Evolutionary conservation across 2,329 filamentous ascomycete species (phyloP), one percentile per base, ranked within the genome.

Genomic region (Pseudogymnoascus sp.): DNA sequence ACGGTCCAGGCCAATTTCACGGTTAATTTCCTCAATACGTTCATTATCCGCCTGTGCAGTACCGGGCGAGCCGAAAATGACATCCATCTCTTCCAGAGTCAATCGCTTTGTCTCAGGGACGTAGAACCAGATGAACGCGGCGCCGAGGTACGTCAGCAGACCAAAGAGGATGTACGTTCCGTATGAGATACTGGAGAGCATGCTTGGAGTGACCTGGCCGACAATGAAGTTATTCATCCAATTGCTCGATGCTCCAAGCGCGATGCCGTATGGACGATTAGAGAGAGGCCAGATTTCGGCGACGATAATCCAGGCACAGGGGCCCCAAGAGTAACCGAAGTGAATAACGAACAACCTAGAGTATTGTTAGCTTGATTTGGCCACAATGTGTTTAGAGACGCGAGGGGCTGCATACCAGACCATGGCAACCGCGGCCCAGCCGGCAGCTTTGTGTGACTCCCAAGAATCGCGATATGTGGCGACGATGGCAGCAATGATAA

Each of bases 291-390:
- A 91, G 41, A 91, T 83, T 73, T 91, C 88, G 2, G 86, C 82
- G 1, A 90, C 81, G 61, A 91, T 78, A 63, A 90, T 88, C 88
- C 88, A 91, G 0, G 85, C 82, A 67, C 84, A 87, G 2, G 87
- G 88, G 0, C 87, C 86, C 88, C 88, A 91, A 0, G 81, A 85
- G 70, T 89, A 90, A 30, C 86, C 89, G 68, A 91, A 91, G 9
- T 53, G 43, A 4, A 53, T 53, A 1, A 53, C 43, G 8, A 53
- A 53, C 4, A 53, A 7, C 43, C 43, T 53, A 12, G n/a, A 3
- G 1, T 53, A 3, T 53, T 53, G 43, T 53, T 30, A 53, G 43
- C 43, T 53, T 53, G 25, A 8, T 12, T 53, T 33, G 25, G 11
- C 8, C 43, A 15, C 2, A 33, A 6, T 1, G 2, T 7, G 9